Base-by-base conservation (phyloP, 306 rosid genomes). In the Vicia faba region DNA sequence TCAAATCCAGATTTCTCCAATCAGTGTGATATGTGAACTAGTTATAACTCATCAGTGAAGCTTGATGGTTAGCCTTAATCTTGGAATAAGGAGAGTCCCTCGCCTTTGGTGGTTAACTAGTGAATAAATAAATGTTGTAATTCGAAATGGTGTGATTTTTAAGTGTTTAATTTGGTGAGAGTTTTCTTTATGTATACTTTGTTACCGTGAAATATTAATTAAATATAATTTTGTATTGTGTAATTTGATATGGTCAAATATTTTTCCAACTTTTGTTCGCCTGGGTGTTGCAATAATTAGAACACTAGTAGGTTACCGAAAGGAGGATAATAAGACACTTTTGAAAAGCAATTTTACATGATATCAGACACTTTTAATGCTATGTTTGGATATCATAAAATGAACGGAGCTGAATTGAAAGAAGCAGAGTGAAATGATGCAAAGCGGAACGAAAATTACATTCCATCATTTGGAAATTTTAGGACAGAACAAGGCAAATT, bases 81-180 rank as follows among this genome's bases (percentile, higher is more conserved):
- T 13, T 44, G 8, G 2, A 49, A 18, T 49, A 18, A 18, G 26
- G 6, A 57, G 23, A 29, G 41, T 3, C n/a, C 3, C 43, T 13
- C 39, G 29, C 23, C 12, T 25, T 60, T 35, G 11, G 41, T 11
- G 18, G 48, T 16, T 60, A 35, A 16, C 29, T 29, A 14, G 14
- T 60, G 38, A 8, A 49, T 16, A 16, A 49, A 49, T 18, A 36
- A 59, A 35, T 59, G 29, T 36, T 69, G 35, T 58, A 46, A 45
- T 41, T 5, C 20, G 39, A 29, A 29, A 45, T 41, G 31, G 57
- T 18, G 28, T 18, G 56, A 49, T 18, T 18, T 49, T 18, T 7
- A 18, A 49, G 25, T 18, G 28, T 48, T 18, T 48, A 8, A 48
- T 49, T 49, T 18, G 13, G 56, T 18, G 56, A 50, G 13, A 15